phyloP scores from a whole-genome alignment of 148 eudicot genomes.

The Vaccinium myrtillus region DNA sequence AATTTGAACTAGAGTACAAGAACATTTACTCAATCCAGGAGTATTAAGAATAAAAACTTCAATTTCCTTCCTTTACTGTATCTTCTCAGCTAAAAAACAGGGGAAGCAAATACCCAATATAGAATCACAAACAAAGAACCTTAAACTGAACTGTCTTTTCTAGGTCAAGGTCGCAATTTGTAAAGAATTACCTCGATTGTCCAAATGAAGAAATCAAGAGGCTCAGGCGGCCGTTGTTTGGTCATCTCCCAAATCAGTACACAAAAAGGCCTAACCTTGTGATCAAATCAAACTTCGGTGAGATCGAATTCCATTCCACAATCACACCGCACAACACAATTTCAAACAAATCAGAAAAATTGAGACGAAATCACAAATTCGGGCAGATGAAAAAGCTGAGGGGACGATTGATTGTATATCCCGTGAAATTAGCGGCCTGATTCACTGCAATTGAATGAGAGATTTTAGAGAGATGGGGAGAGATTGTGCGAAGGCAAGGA shows the following conservation, averaged over 20 bases:
- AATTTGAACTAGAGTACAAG: background rate
- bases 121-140: background rate
- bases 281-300: background rate
- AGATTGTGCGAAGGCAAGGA: background rate
- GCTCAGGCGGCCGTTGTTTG: constrained; percentile 71
- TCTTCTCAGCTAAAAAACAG: constrained; percentile 5
- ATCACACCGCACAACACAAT: background rate
- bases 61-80: background rate
- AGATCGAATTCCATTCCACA: constrained; percentile 8
- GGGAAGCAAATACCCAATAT: background rate
- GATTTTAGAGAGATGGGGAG: background rate
- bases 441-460: background rate
- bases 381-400: background rate
- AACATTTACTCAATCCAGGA: no score
- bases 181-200: constrained; percentile 64
- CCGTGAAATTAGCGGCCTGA: constrained; percentile 4
- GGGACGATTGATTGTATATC: background rate
- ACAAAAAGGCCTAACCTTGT: constrained; percentile 2
- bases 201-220: constrained; percentile 94
- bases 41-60: background rate
- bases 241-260: constrained; percentile 50
- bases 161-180: background rate
- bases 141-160: constrained; percentile 3
- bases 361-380: background rate
- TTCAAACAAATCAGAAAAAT: background rate